Conservation (phyloP, 306 rosid genomes). For the Crotalaria pallida region DNA sequence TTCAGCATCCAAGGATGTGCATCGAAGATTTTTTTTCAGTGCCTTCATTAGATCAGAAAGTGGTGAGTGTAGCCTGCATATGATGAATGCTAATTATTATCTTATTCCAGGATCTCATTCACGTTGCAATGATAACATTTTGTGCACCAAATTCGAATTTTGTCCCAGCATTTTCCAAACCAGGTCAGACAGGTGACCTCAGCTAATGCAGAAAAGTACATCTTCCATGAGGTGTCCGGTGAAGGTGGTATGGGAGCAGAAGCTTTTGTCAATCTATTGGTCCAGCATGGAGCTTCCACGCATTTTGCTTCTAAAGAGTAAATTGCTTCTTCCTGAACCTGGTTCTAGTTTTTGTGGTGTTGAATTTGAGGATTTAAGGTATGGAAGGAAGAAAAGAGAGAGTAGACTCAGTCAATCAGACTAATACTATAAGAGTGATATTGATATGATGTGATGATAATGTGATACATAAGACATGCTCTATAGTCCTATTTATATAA, state of each 20-base stretch:
- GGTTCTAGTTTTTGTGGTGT: not conserved
- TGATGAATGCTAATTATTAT: conserved; percentile 15
- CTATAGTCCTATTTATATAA: not conserved
- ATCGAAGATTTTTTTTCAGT: conserved; percentile 53
- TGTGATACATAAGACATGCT: not conserved
- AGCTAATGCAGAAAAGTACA: conserved; percentile 53
- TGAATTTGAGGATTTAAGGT: not conserved
- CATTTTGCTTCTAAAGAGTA: conserved; percentile 72
- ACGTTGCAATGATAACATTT: conserved; percentile 27
- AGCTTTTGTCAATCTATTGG: conserved; percentile 56
- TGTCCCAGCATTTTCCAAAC: conserved; percentile 40
- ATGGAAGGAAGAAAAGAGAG: not conserved
- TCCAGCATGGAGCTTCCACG: conserved; percentile 54
- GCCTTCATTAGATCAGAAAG: conserved; percentile 33
- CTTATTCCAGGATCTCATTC: conserved; percentile 16
- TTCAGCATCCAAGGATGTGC: conserved; percentile 44
- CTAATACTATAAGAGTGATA: too few relatives aligned
- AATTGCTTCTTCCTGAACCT: conserved; percentile 29
- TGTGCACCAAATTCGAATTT: conserved; percentile 24
- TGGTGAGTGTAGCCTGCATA: conserved; percentile 37
- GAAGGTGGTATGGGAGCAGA: conserved; percentile 54
- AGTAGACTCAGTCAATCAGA: not conserved
- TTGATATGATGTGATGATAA: not conserved
- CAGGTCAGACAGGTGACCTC: conserved; percentile 45
- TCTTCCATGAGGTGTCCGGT: conserved; percentile 45